Conservation (phyloP, 306 rosid genomes). For the Herpetospermum pedunculosum region DNA sequence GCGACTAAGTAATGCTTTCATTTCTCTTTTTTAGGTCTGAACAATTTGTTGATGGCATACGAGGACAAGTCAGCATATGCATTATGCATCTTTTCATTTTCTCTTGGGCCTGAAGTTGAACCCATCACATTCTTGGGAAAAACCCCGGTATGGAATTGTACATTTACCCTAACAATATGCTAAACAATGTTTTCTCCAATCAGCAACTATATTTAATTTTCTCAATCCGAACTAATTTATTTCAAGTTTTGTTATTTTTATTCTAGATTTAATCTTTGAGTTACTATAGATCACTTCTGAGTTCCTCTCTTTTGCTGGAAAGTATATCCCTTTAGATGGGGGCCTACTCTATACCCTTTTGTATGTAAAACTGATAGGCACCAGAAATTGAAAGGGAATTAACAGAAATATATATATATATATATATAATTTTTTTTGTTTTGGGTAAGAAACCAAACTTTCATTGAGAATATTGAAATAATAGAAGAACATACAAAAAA, state of each 20-base stretch:
- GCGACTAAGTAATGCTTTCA: neutral
- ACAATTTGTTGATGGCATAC: conserved; percentile 81
- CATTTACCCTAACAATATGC: neutral
- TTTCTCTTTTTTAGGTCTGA: conserved; percentile 53
- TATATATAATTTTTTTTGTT: too few species aligned
- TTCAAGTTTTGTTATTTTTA: neutral
- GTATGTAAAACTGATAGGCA: neutral
- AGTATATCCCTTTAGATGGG: neutral
- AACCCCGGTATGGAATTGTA: conserved; percentile 47
- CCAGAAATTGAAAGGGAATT: neutral
- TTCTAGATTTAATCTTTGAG: neutral
- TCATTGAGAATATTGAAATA: too few species aligned
- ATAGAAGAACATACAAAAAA: too few species aligned
- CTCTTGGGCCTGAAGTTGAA: conserved; percentile 52
- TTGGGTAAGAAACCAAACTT: too few species aligned
- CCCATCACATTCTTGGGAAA: conserved; percentile 77
- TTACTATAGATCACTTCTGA: neutral
- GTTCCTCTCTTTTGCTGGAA: neutral
- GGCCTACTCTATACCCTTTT: neutral
- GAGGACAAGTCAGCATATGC: conserved; percentile 95
- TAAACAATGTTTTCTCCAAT: neutral
- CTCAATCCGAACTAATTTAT: neutral
- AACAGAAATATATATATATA: too few species aligned
- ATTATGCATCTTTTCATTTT: conserved; percentile 64
- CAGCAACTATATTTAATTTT: neutral